Evolutionary conservation across 768 basidiomycete species (phyloP).

Genomic region (Boletus huronensis): DNA sequence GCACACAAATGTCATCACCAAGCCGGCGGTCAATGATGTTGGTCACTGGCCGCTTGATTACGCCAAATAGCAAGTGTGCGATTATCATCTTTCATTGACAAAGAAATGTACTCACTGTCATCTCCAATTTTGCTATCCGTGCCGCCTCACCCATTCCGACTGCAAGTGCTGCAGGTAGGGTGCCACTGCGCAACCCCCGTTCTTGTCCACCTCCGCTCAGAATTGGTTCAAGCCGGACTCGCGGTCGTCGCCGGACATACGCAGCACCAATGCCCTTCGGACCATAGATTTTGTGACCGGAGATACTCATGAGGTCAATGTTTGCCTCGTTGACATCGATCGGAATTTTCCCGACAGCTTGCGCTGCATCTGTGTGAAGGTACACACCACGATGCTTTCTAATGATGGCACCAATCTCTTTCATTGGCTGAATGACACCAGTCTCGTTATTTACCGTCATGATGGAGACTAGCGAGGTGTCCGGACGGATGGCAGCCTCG

Average conservation of each 20-base stretch:
- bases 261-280: slow-evolving; percentile 95
- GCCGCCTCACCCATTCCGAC: slow-evolving; percentile 96
- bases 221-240: slow-evolving; percentile 93
- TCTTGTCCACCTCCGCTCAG: slow-evolving; percentile 97
- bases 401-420: slow-evolving; percentile 86
- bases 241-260: slow-evolving; percentile 88
- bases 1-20: slow-evolving; percentile 70
- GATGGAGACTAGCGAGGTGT: slow-evolving; percentile 91
- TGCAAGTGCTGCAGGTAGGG: slow-evolving; percentile 79
- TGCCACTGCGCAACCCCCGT: slow-evolving; percentile 92
- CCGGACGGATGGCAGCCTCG: slow-evolving; percentile 85
- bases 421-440: slow-evolving; percentile 95
- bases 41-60: slow-evolving; percentile 43
- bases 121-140: slow-evolving; percentile 86
- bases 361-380: slow-evolving; percentile 97
- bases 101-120: slow-evolving; percentile 66
- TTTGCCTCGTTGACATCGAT: slow-evolving; percentile 94
- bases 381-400: slow-evolving; percentile 87
- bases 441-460: slow-evolving; percentile 99
- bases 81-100: slow-evolving; percentile 42
- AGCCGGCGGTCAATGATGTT: slow-evolving; percentile 41
- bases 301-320: slow-evolving; percentile 93
- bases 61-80: slow-evolving; percentile 35
- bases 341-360: slow-evolving; percentile 88
- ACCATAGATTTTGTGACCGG: slow-evolving; percentile 97